These are phyloP conservation scores for Kuraishia cidri DNA, from an alignment of 805 yeast species.

Conservation along the genomic window DNA sequence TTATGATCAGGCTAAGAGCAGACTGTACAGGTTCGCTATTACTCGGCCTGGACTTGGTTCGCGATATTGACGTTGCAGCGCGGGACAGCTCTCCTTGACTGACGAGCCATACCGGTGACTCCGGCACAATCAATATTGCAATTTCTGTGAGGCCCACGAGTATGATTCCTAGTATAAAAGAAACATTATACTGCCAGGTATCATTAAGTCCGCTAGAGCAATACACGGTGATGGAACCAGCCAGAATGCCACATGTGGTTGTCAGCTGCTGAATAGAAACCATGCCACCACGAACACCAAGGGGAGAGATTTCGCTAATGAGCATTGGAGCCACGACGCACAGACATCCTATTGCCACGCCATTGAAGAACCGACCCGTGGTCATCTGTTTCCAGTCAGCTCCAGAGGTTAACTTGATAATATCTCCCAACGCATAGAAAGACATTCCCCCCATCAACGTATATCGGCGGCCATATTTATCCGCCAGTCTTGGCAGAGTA, in stretches of 20 bases:
- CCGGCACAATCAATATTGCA: constrained; percentile 20
- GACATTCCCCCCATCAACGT: constrained; percentile 13
- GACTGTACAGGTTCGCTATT: background rate
- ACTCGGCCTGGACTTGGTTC: background rate
- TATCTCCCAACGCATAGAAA: constrained; percentile 11
- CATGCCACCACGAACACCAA: constrained; percentile 17
- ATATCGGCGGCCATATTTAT: constrained; percentile 13
- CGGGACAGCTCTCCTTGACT: constrained; percentile 1
- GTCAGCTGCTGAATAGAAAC: constrained; percentile 21
- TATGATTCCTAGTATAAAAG: constrained; percentile 11
- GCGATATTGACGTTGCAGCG: constrained; percentile 5
- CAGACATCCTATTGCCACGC: constrained; percentile 19
- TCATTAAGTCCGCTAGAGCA: constrained; percentile 6
- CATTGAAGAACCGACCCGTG: constrained; percentile 19
- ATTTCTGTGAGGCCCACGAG: constrained; percentile 7
- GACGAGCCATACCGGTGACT: constrained; percentile 21
- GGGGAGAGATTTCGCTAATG: constrained; percentile 24
- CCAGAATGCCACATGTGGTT: constrained; percentile 22
- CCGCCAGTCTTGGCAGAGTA: constrained; percentile 9
- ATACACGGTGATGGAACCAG: constrained; percentile 17
- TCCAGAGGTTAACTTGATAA: constrained; percentile 7
- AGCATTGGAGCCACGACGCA: constrained; percentile 25
- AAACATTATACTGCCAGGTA: constrained; percentile 13
- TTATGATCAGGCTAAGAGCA: background rate
- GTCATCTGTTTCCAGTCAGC: constrained; percentile 14